These are phyloP conservation scores for Rhododendron kiyosumense DNA, from an alignment of 148 eudicot genomes.

Conservation along the genomic window DNA sequence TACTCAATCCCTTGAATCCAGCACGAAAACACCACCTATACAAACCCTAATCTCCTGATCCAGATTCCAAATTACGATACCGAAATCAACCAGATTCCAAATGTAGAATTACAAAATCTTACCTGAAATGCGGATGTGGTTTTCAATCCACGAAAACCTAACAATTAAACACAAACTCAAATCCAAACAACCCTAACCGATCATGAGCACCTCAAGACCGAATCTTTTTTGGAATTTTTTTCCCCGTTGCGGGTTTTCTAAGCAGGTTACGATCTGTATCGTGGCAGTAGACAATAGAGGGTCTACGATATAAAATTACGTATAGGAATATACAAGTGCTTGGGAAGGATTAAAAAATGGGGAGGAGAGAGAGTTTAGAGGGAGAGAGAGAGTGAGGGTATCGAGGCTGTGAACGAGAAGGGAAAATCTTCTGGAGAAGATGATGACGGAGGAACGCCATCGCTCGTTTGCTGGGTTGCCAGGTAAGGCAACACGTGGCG, in stretches of 20 bases:
- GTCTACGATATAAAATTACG: not conserved
- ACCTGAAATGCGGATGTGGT: conserved; percentile 3
- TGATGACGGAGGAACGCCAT: conserved; percentile 20
- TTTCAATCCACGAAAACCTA: conserved; percentile 4
- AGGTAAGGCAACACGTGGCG: conserved; percentile 41
- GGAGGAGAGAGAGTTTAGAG: not conserved
- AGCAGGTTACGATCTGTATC: not conserved
- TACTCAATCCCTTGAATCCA: conserved; percentile 7
- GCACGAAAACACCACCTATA: not conserved
- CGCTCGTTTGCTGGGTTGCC: conserved; percentile 23
- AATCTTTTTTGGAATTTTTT: conserved; percentile 3
- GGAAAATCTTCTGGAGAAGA: conserved; percentile 1
- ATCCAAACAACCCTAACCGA: not conserved
- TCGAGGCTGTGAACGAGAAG: not conserved
- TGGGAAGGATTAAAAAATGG: not conserved
- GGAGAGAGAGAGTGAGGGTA: not conserved
- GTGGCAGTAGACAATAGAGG: not conserved
- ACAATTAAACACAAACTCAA: not conserved
- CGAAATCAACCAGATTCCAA: not conserved
- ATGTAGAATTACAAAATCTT: not conserved
- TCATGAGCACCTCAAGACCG: not conserved
- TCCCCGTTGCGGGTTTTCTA: not conserved
- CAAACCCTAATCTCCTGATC: not conserved
- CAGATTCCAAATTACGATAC: not conserved
- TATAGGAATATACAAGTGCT: not conserved